Evolutionary conservation across 108 stramenopile species (phyloP), one percentile per base, ranked within the genome.

Genomic region (Discostella pseudostelligera): DNA sequence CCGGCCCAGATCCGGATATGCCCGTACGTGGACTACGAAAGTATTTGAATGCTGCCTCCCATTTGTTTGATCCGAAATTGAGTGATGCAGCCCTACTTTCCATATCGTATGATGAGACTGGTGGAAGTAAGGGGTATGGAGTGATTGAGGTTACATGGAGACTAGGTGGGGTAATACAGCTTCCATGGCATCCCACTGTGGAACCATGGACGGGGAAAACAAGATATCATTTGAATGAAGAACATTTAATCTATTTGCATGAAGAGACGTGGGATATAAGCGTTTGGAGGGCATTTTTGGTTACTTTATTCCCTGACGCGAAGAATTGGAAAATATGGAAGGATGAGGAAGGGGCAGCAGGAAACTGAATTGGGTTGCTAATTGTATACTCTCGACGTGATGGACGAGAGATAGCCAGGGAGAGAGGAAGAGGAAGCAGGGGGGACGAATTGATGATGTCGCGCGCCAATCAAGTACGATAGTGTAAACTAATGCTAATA

Each of bases 1-100:
- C 81, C 62, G 86, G 86, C 0, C 93, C 93, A 0, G 93, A 94
- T 72, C 93, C 93, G 0, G 93, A 94, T 67, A 94, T 94, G 93
- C 93, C 93, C 9, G 89, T 94, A 2, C 32, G 70, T 14, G 93
- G 93, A 1, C 56, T 94, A 24, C 63, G 88, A 12, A 94, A 94
- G 56, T 94, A 91, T 58, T 39, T 89, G 26, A 72, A 76, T 37
- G 89, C 93, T 13, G 83, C 87, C n/a, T 80, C 81, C 13, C 83
- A 88, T 32, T 59, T 94, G 16, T 94, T 94, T 65, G 88, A 89
- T 61, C 56, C 58, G 3, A 49, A 46, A 12, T 21, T 59, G 17
- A 89, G 88, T 54, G 63, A 56, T n/a, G 88, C 91, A 7, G 72
- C 71, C 40, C 49, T 88, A 25, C 25, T 28, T 26, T 83, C 32